Evolutionary conservation across 1,284 basidiomycete species (phyloP).

Genomic region (Puccinia hordei): DNA sequence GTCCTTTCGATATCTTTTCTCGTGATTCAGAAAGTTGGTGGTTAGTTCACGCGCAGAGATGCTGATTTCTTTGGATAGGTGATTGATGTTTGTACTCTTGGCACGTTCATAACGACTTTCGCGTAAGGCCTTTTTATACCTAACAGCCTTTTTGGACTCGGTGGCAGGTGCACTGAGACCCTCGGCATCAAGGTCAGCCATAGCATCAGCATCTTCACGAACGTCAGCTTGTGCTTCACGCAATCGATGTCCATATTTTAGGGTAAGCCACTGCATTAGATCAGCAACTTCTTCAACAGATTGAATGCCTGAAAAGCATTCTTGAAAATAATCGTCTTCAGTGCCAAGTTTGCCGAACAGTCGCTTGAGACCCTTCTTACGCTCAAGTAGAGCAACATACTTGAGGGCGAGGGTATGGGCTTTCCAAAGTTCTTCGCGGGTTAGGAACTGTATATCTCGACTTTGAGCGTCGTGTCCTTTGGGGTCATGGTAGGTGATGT

Average conservation of each 20-base stretch:
- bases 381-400: constrained; percentile 78
- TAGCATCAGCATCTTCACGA: constrained; percentile 51
- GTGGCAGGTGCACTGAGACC: constrained; percentile 15
- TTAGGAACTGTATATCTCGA: constrained; percentile 68
- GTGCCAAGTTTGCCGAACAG: constrained; percentile 70
- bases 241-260: constrained; percentile 69
- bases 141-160: constrained; percentile 51
- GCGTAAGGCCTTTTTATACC: constrained; percentile 78
- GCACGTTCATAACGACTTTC: constrained; percentile 80
- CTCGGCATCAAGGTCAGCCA: constrained; percentile 60
- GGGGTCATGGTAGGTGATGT: constrained; percentile 70
- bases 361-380: constrained; percentile 68
- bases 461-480: constrained; percentile 58
- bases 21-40: constrained; percentile 70
- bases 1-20: constrained; percentile 70
- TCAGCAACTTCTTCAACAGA: constrained; percentile 86
- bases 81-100: constrained; percentile 75
- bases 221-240: constrained; percentile 69
- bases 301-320: constrained; percentile 63
- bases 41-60: constrained; percentile 77
- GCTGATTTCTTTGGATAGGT: constrained; percentile 77
- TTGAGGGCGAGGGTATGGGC: constrained; percentile 81
- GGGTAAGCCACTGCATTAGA: constrained; percentile 83
- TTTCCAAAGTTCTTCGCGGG: constrained; percentile 79
- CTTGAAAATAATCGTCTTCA: constrained; percentile 72